Evolutionary conservation across 208 protist species (phyloP).

Genomic region (Crithidia thermophila): DNA sequence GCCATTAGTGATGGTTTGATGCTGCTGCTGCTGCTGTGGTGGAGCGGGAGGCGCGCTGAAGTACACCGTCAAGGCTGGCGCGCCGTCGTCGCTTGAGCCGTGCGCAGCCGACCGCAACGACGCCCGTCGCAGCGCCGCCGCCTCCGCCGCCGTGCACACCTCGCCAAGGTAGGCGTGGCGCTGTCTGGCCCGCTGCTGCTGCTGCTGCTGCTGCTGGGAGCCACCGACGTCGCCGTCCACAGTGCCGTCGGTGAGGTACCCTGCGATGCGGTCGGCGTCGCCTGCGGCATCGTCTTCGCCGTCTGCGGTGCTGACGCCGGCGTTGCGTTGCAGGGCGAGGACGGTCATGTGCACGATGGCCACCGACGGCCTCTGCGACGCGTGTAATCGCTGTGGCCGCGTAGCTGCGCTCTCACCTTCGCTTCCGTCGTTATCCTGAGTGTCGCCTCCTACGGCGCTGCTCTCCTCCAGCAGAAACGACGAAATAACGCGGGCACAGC

Average conservation of each 20-base stretch:
- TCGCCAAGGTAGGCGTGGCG: constrained; percentile 20
- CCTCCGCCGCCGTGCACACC: constrained; percentile 26
- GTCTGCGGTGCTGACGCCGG: constrained; percentile 30
- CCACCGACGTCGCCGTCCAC: neutral
- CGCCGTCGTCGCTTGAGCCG: neutral
- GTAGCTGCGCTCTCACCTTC: neutral
- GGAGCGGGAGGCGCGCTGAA: constrained; percentile 16
- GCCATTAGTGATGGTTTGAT: too few species aligned
- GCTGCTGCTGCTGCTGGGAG: constrained; percentile 5
- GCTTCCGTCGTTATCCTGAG: neutral
- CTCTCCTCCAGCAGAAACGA: constrained; percentile 51
- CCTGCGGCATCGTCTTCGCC: neutral
- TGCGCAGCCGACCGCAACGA: constrained; percentile 16
- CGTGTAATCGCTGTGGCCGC: neutral
- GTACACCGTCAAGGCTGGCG: constrained; percentile 23
- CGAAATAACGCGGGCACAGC: constrained; percentile 53
- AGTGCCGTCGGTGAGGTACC: neutral
- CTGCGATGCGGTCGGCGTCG: neutral
- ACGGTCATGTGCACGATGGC: constrained; percentile 14
- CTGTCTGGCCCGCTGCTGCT: constrained; percentile 31
- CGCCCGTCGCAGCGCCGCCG: constrained; percentile 25
- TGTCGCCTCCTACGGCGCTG: neutral
- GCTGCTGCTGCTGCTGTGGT: neutral
- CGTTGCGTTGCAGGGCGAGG: constrained; percentile 56
- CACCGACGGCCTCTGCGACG: constrained; percentile 13